Base-by-base conservation (phyloP, 2,329 filamentous ascomycete genomes). In the Daldinia eschscholtzii region DNA sequence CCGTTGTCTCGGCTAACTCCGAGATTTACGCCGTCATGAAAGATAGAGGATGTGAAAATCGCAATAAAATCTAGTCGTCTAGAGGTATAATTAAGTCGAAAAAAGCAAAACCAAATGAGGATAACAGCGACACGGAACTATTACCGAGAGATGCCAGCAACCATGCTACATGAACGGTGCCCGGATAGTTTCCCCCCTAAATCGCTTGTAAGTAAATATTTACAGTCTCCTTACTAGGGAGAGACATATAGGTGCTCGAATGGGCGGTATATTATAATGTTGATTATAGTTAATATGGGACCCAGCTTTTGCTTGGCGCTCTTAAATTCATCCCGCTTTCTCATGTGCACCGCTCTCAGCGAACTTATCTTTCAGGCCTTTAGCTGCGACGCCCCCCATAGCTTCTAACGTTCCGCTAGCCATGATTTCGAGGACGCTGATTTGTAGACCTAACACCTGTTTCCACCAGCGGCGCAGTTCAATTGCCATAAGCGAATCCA, bases 401-500 rank as follows among this genome's bases (percentile, higher is more conserved):
- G 46, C 46, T 33, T 30, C 13, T 52, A 52, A 9, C 15, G 46
- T 52, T 33, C 46, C 46, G 20, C 7, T 52, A 52, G 26, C 46
- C 26, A 52, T 52, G 46, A 52, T 52, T 52, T 52, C 26, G n/a
- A 52, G 26, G 15, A 52, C 26, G 26, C 26, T 18, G 7, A 52
- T 52, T 52, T 33, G 26, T 18, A 33, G 3, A 15, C 46, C 46
- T 5, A 52, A 33, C 26, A 52, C 46, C 15, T 30, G 46, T 52
- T 52, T 33, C 46, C 46, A 52, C 46, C 46, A 33, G 46, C 26
- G 46, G 7, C 15, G 46, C 46, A 52, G 7, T 26, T 52, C 26
- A 52, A 52, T 52, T 52, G 26, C 26, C 46, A 52, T 10, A 3
- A 52, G 46, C 46, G 26, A 52, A 52, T 52, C 46, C 46, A 52